These are phyloP conservation scores for Capronia coronata DNA, from an alignment of 2,329 filamentous ascomycete genomes.

Conservation along the genomic window DNA sequence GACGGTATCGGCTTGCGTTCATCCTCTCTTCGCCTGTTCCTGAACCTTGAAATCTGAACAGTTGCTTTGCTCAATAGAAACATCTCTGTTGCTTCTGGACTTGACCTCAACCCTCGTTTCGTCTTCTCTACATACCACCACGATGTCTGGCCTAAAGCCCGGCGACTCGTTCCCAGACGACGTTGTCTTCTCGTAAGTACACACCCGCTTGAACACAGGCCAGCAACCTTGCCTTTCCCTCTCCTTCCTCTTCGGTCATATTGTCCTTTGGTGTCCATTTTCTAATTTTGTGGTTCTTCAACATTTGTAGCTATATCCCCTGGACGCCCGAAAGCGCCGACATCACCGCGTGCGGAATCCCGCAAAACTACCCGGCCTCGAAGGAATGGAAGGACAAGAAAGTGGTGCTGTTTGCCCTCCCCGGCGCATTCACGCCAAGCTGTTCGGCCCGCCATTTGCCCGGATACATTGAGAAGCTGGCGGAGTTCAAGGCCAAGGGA, in stretches of 20 bases:
- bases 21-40: too few relatives aligned
- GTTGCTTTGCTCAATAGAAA: too few relatives aligned
- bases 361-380: conserved; percentile 70
- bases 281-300: too few relatives aligned
- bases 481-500: conserved; percentile 68
- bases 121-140: not conserved
- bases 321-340: conserved; percentile 62
- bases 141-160: conserved; percentile 63
- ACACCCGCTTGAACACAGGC: too few relatives aligned
- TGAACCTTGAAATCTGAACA: too few relatives aligned
- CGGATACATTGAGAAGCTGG: conserved; percentile 67
- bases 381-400: conserved; percentile 68
- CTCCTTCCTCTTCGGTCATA: not conserved
- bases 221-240: too few relatives aligned
- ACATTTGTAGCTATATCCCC: conserved; percentile 65
- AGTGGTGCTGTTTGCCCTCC: conserved; percentile 62
- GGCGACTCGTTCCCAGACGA: conserved; percentile 78
- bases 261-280: too few relatives aligned
- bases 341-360: conserved; percentile 70
- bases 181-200: conserved; percentile 64
- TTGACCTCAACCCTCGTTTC: too few relatives aligned
- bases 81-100: too few relatives aligned
- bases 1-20: too few relatives aligned
- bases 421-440: conserved; percentile 77
- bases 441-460: conserved; percentile 77